A percentile compares a stretch with the other conserved stretches of the same genome.
phyloP scores from a whole-genome alignment of 2,329 filamentous ascomycete genomes.

The Coleophoma eucalyptorum region DNA sequence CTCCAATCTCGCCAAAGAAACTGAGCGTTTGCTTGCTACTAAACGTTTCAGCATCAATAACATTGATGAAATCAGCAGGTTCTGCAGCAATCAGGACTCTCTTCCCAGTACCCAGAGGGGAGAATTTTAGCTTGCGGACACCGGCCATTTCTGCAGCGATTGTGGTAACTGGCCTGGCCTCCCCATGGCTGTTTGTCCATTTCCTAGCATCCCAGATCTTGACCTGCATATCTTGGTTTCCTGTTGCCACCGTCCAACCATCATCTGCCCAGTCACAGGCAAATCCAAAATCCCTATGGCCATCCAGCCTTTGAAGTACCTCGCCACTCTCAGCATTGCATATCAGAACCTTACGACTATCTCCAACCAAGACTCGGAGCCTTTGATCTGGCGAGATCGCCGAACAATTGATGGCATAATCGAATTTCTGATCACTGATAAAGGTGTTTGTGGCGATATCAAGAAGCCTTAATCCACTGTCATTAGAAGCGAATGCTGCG shows the following conservation, averaged over 20 bases:
- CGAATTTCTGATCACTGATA: slow-evolving; percentile 49
- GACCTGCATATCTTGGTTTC: slow-evolving; percentile 69
- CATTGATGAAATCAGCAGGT: slow-evolving; percentile 68
- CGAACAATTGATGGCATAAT: slow-evolving; percentile 67
- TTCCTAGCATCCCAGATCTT: slow-evolving; percentile 74
- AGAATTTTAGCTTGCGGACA: slow-evolving; percentile 67
- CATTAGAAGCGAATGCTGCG: slow-evolving; percentile 61
- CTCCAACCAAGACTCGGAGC: slow-evolving; percentile 70
- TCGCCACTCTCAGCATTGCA: slow-evolving; percentile 64
- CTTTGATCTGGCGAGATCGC: slow-evolving; percentile 69
- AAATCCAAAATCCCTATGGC: slow-evolving; percentile 70
- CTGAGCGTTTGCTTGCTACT: slow-evolving; percentile 65
- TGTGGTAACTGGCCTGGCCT: slow-evolving; percentile 43
- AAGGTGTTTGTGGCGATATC: slow-evolving; percentile 58
- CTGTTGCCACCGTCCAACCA: slow-evolving; percentile 72
- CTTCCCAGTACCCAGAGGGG: slow-evolving; percentile 64
- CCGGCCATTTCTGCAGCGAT: slow-evolving; percentile 65
- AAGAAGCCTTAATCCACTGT: slow-evolving; percentile 52
- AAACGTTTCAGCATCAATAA: slow-evolving; percentile 66
- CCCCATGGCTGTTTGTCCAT: slow-evolving; percentile 53
- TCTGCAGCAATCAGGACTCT: slow-evolving; percentile 69
- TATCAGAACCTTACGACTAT: slow-evolving; percentile 61
- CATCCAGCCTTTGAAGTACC: slow-evolving; percentile 51
- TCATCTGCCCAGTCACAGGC: slow-evolving; percentile 78
- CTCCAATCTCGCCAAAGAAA: slow-evolving; percentile 72